A percentile compares a stretch with the other conserved stretches of the same genome.
Evolutionary conservation across 192 early-diverging fungal species (phyloP).

Genomic region (Podochytrium sp.): DNA sequence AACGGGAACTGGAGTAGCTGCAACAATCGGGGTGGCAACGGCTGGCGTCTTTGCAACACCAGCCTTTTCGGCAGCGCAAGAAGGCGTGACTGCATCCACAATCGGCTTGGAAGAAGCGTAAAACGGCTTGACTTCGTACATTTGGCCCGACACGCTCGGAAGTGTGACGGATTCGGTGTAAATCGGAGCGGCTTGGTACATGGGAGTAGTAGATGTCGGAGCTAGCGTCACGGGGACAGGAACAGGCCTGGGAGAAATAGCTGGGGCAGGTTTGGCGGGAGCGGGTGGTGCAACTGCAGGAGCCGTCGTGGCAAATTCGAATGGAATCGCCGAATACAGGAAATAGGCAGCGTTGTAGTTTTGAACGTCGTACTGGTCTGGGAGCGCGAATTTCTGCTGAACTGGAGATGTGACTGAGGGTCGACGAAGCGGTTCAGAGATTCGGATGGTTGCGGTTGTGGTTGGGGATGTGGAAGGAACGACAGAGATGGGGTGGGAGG

Average conservation of each 20-base stretch:
- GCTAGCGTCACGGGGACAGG: slow-evolving; percentile 10
- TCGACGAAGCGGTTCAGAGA: background rate
- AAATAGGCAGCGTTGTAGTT: background rate
- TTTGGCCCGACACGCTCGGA: slow-evolving; percentile 44
- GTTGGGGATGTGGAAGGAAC: background rate
- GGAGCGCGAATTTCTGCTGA: background rate
- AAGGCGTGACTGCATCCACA: background rate
- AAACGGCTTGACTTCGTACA: slow-evolving; percentile 53
- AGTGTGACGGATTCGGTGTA: slow-evolving; percentile 45
- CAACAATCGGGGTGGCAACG: background rate
- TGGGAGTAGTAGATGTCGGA: slow-evolving; percentile 26
- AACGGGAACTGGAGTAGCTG: background rate
- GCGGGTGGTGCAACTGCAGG: background rate
- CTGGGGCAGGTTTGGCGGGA: background rate
- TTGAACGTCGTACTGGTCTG: background rate
- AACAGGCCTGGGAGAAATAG: slow-evolving; percentile 1
- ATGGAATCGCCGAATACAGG: background rate
- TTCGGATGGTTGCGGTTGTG: background rate
- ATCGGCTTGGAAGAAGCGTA: slow-evolving; percentile 31
- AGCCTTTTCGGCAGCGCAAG: no score
- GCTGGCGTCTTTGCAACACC: no score
- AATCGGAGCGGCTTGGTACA: slow-evolving; percentile 43
- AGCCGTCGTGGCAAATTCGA: no score
- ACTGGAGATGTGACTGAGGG: background rate
- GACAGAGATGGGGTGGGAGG: background rate